These are phyloP conservation scores for Alternaria alternata DNA, from an alignment of 2,329 filamentous ascomycete species.

Conservation along the genomic window DNA sequence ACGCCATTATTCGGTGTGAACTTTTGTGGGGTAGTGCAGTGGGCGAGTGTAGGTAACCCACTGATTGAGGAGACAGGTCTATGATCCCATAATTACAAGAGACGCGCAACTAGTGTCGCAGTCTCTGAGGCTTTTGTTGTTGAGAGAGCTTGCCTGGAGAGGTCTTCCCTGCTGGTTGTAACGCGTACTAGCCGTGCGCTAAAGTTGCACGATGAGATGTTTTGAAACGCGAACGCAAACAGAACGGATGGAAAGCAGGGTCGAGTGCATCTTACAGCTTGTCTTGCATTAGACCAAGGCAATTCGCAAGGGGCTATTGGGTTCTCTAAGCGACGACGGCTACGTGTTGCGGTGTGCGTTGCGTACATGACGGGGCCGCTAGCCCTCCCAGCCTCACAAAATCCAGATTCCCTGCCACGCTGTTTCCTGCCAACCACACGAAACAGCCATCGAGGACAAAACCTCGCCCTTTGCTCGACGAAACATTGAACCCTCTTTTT, in stretches of 20 bases:
- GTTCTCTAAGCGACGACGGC: slow-evolving; percentile 22
- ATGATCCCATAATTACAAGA: not conserved
- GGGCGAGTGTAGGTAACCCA: not conserved
- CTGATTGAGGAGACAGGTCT: not conserved
- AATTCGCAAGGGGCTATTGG: slow-evolving; percentile 5
- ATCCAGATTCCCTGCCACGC: slow-evolving; percentile 28
- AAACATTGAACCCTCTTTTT: slow-evolving; percentile 10
- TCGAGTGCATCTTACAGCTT: slow-evolving; percentile 3
- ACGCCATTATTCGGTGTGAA: slow-evolving; percentile 7
- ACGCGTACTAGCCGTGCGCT: slow-evolving; percentile 6
- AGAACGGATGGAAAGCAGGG: slow-evolving; percentile 1
- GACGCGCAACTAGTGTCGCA: not conserved
- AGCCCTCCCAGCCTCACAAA: slow-evolving; percentile 29
- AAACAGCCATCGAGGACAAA: slow-evolving; percentile 16
- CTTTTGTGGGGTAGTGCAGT: not conserved
- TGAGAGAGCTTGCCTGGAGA: not conserved
- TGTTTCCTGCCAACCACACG: slow-evolving; percentile 15
- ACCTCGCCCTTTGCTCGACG: slow-evolving; percentile 26
- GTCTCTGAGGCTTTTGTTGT: not conserved
- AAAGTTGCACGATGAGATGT: slow-evolving; percentile 1
- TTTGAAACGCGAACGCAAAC: slow-evolving; percentile 4
- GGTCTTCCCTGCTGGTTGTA: not conserved
- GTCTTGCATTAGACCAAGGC: slow-evolving; percentile 1
- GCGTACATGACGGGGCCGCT: slow-evolving; percentile 26
- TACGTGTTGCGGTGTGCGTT: slow-evolving; percentile 36